phyloP scores from a whole-genome alignment of 2,329 filamentous ascomycete species.

The Aspergillus unguis region DNA sequence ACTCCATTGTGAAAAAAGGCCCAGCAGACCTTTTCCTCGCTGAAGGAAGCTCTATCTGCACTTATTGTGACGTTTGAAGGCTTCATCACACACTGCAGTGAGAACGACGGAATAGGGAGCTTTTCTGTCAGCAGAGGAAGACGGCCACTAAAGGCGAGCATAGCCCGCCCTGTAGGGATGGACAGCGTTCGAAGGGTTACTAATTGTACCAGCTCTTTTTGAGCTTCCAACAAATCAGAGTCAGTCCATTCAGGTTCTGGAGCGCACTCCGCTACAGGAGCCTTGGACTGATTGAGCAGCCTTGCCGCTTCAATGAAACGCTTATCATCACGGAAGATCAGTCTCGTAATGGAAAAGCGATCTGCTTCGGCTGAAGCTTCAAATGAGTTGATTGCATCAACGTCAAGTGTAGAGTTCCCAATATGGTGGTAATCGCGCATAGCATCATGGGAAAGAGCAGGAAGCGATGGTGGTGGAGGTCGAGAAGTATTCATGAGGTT shows the following conservation, averaged over 20 bases:
- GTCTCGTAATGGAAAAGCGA: conserved; percentile 73
- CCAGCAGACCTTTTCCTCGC: conserved; percentile 97
- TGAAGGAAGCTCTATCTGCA: conserved; percentile 82
- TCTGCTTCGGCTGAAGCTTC: conserved; percentile 82
- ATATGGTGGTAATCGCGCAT: conserved; percentile 75
- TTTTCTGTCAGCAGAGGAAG: conserved; percentile 90
- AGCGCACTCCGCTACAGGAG: conserved; percentile 73
- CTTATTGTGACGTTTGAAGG: conserved; percentile 88
- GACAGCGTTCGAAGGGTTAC: conserved; percentile 85
- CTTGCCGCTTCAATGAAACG: conserved; percentile 81
- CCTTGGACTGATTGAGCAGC: conserved; percentile 79
- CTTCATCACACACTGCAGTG: conserved; percentile 84
- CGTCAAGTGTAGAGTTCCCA: conserved; percentile 53
- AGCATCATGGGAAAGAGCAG: conserved; percentile 60
- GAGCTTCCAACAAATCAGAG: conserved; percentile 81
- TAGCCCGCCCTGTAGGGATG: conserved; percentile 78
- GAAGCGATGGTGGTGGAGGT: conserved; percentile 28
- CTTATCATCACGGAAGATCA: conserved; percentile 89
- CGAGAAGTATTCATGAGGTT: conserved; percentile 41
- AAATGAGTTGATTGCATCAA: conserved; percentile 54
- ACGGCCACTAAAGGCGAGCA: conserved; percentile 83
- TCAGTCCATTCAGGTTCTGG: conserved; percentile 77
- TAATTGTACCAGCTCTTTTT: conserved; percentile 84
- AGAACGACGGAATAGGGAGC: conserved; percentile 85
- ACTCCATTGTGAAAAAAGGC: conserved; percentile 97